Percentiles rank a stretch among this genome's conserved stretches.
Evolutionary conservation across 768 basidiomycete species (phyloP).

Genomic region (Mrakia gelida): DNA sequence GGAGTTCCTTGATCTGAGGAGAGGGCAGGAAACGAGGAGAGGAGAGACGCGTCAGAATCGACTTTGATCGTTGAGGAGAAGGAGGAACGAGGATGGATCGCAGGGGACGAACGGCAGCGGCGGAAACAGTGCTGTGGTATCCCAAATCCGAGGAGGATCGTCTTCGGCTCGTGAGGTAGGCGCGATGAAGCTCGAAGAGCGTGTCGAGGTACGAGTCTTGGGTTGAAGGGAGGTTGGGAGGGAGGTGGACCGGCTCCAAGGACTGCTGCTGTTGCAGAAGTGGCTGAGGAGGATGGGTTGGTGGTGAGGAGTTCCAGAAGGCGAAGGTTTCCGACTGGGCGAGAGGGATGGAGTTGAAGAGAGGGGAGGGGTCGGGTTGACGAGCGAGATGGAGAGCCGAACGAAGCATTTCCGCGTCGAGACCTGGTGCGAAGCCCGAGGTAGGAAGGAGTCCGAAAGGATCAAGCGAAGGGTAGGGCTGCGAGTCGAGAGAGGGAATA

Average conservation of each 20-base stretch:
- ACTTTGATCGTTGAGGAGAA: neutral
- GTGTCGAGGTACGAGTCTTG: neutral
- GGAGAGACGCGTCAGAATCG: neutral
- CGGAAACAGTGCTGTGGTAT: neutral
- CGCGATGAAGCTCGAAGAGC: neutral
- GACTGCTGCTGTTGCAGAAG: neutral
- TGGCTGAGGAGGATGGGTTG: neutral
- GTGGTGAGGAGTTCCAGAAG: neutral
- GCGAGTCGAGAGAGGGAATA: neutral
- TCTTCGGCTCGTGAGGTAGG: neutral
- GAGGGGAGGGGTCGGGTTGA: neutral
- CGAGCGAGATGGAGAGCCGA: neutral
- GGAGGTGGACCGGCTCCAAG: neutral
- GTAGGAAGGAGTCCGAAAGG: neutral
- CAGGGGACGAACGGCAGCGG: neutral
- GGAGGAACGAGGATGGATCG: neutral
- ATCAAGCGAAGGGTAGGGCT: too few relatives aligned
- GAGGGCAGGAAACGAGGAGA: neutral
- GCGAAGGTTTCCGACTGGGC: neutral
- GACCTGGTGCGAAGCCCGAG: neutral
- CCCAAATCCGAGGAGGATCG: neutral
- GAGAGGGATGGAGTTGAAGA: neutral
- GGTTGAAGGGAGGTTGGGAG: neutral
- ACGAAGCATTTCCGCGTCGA: neutral
- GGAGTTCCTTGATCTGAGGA: slow-evolving; percentile 1